Base-by-base conservation (phyloP, 2,329 filamentous ascomycete genomes). In the Hypomyces perniciosus region DNA sequence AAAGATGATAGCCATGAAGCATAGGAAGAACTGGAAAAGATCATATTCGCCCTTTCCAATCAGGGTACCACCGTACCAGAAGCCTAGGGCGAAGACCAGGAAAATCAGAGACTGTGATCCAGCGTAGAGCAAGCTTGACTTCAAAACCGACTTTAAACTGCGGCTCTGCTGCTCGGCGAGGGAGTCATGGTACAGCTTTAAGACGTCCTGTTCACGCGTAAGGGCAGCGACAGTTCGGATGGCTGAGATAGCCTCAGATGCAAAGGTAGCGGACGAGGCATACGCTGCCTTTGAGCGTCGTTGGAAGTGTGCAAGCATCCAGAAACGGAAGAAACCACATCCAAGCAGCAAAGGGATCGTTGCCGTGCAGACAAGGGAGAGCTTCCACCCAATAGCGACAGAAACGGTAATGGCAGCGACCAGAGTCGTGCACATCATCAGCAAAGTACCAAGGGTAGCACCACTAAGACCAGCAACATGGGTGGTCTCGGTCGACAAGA, bases 201-300 rank as follows among this genome's bases (percentile, higher is more conserved):
- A 78, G 3, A 97, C 89, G 62, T 96, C 89, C 0, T 79, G 69
- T 70, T 99, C 93, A 8, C 92, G 82, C 0, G 91, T 96, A 41
- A 99, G 78, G 8, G 90, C 88, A 5, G 91, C 92, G 6, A 97
- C 91, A 2, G 93, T 97, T 46, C 92, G 86, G 57, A 97, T 96
- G 7, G 91, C 88, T 3, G 89, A 90, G 30, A 95, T 95, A 39
- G 91, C 91, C 68, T 99, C 93, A 44, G 91, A 93, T 7, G 93
- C 93, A 64, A 88, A 95, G 49, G 85, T 86, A 6, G 92, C 92
- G 52, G 89, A 92, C 51, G 79, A 73, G 64, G 89, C 79, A 64
- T 97, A 91, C 4, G 89, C 85, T 57, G 77, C 76, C 74, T 93
- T 95, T 1, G 90, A 85, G 27, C 88, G 85, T 35, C 78, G 78